Conservation (phyloP, 345 rosid species). For the Schrenkiella parvula region DNA sequence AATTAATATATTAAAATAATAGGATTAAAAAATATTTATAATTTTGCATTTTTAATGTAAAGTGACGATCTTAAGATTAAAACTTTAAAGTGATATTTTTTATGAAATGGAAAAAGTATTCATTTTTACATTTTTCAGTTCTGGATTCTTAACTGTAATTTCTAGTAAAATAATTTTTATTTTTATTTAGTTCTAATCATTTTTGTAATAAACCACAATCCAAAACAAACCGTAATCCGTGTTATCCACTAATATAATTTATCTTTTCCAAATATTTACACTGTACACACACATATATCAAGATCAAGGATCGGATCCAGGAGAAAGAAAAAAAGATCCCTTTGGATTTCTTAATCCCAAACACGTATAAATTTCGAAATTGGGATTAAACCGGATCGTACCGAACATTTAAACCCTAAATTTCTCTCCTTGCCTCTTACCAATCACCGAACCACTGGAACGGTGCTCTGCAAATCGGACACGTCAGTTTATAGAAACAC, state of each 20-base stretch:
- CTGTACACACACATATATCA: not conserved
- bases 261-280: not conserved
- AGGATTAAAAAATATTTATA: too few relatives aligned
- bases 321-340: not conserved
- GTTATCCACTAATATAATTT: not conserved
- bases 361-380: not conserved
- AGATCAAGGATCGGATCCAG: not conserved
- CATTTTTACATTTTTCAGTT: too few relatives aligned
- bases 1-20: too few relatives aligned
- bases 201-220: not conserved
- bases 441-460: conserved; percentile 29
- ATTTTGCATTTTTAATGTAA: too few relatives aligned
- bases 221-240: not conserved
- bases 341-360: not conserved
- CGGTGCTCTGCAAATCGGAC: conserved; percentile 35
- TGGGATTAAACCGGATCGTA: conserved; percentile 20
- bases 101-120: too few relatives aligned
- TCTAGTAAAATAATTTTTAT: too few relatives aligned
- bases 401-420: conserved; percentile 11
- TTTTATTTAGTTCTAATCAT: too few relatives aligned
- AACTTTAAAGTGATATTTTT: too few relatives aligned
- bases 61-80: too few relatives aligned
- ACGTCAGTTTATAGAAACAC: conserved; percentile 34
- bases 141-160: too few relatives aligned
- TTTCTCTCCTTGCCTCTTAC: not conserved